Evolutionary conservation across 257 asterid species (phyloP).

Genomic region (Nicotiana undulata): DNA sequence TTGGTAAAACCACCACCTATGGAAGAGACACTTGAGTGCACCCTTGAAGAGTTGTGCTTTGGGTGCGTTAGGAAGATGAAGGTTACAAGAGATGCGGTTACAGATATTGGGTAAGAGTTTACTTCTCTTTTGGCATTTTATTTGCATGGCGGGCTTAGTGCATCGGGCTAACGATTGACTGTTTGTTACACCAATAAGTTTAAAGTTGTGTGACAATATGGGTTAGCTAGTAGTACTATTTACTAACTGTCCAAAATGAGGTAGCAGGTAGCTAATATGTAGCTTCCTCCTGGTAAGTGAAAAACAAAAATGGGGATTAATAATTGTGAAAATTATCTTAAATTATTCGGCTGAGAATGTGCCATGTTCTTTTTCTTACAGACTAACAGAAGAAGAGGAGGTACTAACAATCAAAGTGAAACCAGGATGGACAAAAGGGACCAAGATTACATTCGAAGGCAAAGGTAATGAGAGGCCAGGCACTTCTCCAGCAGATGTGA

Average conservation of each 20-base stretch:
- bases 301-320: too few species aligned
- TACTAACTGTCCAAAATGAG: too few species aligned
- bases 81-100: constrained; percentile 39
- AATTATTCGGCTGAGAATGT: neutral
- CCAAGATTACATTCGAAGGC: constrained; percentile 62
- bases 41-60: constrained; percentile 73
- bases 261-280: too few species aligned
- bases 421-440: constrained; percentile 72
- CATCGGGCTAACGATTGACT: too few species aligned
- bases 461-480: constrained; percentile 53
- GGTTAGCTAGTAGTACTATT: too few species aligned
- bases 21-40: constrained; percentile 56
- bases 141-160: neutral
- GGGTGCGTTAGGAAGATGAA: constrained; percentile 59
- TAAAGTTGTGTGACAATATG: too few species aligned
- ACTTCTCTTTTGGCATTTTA: too few species aligned
- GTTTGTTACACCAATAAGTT: too few species aligned
- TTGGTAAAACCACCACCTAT: constrained; percentile 47
- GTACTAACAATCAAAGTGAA: constrained; percentile 53
- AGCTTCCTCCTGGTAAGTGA: too few species aligned
- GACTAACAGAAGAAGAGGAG: constrained; percentile 50
- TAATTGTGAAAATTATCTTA: too few species aligned
- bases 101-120: constrained; percentile 37
- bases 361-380: constrained; percentile 8
- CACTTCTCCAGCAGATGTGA: constrained; percentile 34